These are phyloP conservation scores for Yamadazyma takamatsuzukensis DNA, from an alignment of 805 yeast genomes.

Conservation along the genomic window DNA sequence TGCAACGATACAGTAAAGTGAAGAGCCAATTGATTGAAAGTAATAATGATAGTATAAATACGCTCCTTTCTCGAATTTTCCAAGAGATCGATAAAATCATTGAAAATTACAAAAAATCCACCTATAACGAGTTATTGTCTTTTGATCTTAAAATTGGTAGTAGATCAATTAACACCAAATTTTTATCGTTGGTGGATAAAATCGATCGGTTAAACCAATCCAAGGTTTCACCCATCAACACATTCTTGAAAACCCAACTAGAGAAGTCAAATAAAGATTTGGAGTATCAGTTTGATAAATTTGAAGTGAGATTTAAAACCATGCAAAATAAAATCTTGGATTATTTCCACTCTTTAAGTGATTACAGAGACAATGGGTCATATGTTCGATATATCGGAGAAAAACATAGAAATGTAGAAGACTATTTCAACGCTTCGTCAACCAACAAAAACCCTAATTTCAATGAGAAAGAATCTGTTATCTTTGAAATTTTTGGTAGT, in stretches of 20 bases:
- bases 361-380: constrained; percentile 31
- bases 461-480: constrained; percentile 24
- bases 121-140: constrained; percentile 34
- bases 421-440: constrained; percentile 28
- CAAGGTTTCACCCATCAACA: constrained; percentile 20
- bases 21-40: constrained; percentile 8
- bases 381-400: constrained; percentile 35
- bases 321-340: constrained; percentile 37
- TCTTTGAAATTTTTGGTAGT: constrained; percentile 31
- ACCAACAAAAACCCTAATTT: constrained; percentile 17
- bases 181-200: constrained; percentile 37
- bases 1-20: constrained; percentile 22
- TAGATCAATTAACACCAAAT: constrained; percentile 22
- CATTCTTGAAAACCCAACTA: constrained; percentile 33
- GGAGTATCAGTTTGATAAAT: constrained; percentile 33
- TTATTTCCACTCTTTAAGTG: constrained; percentile 30
- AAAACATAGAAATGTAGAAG: constrained; percentile 35
- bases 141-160: constrained; percentile 32
- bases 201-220: constrained; percentile 28
- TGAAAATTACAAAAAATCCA: constrained; percentile 30
- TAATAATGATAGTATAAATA: constrained; percentile 17
- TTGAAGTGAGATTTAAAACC: constrained; percentile 29
- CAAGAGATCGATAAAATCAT: constrained; percentile 31
- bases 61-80: constrained; percentile 28
- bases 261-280: constrained; percentile 28